Evolutionary conservation across 2,329 filamentous ascomycete genomes (phyloP).

Genomic region (Alternaria sp.): DNA sequence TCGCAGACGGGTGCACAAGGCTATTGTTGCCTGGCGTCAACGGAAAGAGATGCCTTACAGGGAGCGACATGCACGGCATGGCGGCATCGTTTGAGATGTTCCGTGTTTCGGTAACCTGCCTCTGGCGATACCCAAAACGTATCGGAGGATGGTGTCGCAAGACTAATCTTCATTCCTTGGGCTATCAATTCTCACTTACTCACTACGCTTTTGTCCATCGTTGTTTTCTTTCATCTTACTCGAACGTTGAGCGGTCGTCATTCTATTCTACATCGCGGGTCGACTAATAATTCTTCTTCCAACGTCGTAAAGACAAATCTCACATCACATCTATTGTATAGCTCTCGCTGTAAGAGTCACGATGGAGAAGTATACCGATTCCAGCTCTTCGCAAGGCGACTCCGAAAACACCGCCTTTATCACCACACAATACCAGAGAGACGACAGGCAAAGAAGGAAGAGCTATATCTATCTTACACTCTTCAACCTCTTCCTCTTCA

Average conservation of each 20-base stretch:
- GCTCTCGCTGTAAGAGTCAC: constrained; percentile 1
- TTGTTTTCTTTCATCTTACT: constrained; percentile 1
- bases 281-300: constrained; percentile 16
- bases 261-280: constrained; percentile 31
- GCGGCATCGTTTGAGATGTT: constrained; percentile 13
- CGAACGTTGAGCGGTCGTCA: constrained; percentile 23
- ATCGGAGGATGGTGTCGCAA: not conserved
- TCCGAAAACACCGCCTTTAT: constrained; percentile 44
- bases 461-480: constrained; percentile 42
- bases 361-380: constrained; percentile 42
- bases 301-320: not conserved
- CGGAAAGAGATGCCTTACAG: constrained; percentile 12
- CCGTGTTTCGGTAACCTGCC: constrained; percentile 17
- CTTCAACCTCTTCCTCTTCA: constrained; percentile 47
- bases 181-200: not conserved
- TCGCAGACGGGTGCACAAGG: constrained; percentile 19
- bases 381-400: constrained; percentile 28
- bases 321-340: not conserved
- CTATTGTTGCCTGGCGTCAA: constrained; percentile 35
- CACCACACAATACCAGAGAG: constrained; percentile 31
- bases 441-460: constrained; percentile 31
- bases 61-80: not conserved
- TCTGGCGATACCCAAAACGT: constrained; percentile 1
- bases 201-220: constrained; percentile 8
- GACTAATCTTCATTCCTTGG: not conserved